Evolutionary conservation across 169 alveolate genomes (phyloP).

Genomic region (Plasmodium vivax): DNA sequence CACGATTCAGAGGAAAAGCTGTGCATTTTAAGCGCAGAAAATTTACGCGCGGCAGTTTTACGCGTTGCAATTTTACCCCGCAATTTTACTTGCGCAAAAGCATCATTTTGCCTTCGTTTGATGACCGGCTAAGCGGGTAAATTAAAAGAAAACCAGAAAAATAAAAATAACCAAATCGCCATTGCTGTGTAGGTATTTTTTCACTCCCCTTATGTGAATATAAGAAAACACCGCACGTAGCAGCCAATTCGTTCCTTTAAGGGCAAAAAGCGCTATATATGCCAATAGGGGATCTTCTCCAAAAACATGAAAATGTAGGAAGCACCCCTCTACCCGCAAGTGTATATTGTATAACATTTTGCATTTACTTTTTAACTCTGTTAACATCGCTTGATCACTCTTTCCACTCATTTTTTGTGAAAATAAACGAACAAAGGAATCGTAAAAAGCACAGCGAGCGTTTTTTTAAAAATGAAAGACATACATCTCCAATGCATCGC

Average conservation of each 20-base stretch:
- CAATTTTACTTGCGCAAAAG: no score
- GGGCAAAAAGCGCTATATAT: neutral
- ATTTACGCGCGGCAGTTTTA: neutral
- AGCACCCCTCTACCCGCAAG: neutral
- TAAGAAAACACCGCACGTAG: neutral
- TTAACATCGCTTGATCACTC: neutral
- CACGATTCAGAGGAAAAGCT: neutral
- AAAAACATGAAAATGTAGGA: neutral
- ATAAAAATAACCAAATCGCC: neutral
- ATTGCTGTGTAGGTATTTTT: neutral
- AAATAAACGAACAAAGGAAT: neutral
- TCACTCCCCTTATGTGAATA: neutral
- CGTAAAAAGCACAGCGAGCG: neutral
- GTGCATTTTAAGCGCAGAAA: neutral
- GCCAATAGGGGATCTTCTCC: neutral
- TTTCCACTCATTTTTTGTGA: neutral
- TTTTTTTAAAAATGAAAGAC: neutral
- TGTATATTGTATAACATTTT: neutral
- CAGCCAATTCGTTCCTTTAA: neutral
- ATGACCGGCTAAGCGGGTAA: neutral
- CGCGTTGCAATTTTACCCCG: neutral
- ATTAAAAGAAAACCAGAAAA: neutral
- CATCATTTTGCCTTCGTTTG: neutral
- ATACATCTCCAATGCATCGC: neutral
- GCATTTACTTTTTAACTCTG: neutral